Percentiles rank a stretch among this genome's conserved stretches.
Conservation (phyloP, 768 basidiomycete genomes). For the Suillus tomentosus region DNA sequence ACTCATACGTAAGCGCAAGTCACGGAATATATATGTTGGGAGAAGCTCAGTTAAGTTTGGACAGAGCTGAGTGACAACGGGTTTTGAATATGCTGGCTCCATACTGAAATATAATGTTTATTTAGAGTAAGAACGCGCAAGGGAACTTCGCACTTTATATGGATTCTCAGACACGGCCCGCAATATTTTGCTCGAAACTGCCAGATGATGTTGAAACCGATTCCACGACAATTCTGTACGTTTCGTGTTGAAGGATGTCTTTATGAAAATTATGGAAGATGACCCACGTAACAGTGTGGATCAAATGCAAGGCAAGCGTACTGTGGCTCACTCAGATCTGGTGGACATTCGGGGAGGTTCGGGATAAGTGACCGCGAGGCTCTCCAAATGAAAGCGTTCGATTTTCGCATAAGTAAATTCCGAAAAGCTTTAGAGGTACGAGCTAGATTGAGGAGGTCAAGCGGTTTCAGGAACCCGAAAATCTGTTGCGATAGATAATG, state of each 20-base stretch:
- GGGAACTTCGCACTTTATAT: constrained; percentile 20
- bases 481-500: constrained; percentile 33
- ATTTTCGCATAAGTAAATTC: constrained; percentile 36
- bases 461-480: constrained; percentile 43
- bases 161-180: constrained; percentile 27
- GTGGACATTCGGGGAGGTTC: constrained; percentile 46
- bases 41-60: constrained; percentile 3
- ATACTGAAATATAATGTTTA: not conserved
- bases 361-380: constrained; percentile 38
- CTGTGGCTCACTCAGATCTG: constrained; percentile 49
- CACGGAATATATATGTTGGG: constrained; percentile 5
- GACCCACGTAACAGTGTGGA: constrained; percentile 35
- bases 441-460: constrained; percentile 48
- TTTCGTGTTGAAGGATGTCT: constrained; percentile 5
- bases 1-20: constrained; percentile 5
- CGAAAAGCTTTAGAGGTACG: constrained; percentile 45
- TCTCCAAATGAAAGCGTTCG: constrained; percentile 35
- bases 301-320: constrained; percentile 53
- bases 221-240: constrained; percentile 26
- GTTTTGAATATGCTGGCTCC: constrained; percentile 2
- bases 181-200: constrained; percentile 33
- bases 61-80: not conserved
- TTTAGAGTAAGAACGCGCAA: constrained; percentile 18
- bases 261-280: not conserved
- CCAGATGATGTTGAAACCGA: constrained; percentile 33